phyloP scores from a whole-genome alignment of 2,329 filamentous ascomycete species.

The Aspergillus pseudoterreus region DNA sequence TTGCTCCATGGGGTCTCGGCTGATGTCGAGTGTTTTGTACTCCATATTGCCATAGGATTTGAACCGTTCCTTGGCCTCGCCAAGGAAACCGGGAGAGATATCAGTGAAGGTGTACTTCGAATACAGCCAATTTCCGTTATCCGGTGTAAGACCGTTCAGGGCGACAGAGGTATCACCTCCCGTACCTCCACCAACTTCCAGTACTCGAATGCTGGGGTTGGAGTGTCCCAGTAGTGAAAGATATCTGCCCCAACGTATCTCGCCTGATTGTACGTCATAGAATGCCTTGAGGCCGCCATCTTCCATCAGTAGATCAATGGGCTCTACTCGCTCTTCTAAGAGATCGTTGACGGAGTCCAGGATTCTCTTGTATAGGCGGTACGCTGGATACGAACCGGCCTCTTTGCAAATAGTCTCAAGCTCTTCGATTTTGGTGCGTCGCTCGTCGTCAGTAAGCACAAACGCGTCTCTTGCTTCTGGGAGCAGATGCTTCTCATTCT shows the following conservation, averaged over 20 bases:
- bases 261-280: slow-evolving; percentile 7
- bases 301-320: slow-evolving; percentile 17
- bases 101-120: slow-evolving; percentile 28
- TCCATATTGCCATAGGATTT: slow-evolving; percentile 19
- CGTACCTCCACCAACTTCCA: slow-evolving; percentile 29
- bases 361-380: slow-evolving; percentile 2
- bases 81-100: slow-evolving; percentile 27
- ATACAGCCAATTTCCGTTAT: slow-evolving; percentile 11
- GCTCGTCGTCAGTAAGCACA: slow-evolving; percentile 1
- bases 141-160: slow-evolving; percentile 9
- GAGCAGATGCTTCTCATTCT: not conserved
- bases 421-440: not conserved
- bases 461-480: slow-evolving; percentile 1
- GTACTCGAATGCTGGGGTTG: slow-evolving; percentile 19
- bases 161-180: slow-evolving; percentile 21
- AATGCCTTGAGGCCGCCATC: slow-evolving; percentile 12
- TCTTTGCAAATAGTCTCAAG: not conserved
- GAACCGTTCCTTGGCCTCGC: slow-evolving; percentile 22
- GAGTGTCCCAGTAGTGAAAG: slow-evolving; percentile 16
- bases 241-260: slow-evolving; percentile 8
- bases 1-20: slow-evolving; percentile 24
- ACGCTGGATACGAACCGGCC: not conserved
- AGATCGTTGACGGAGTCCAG: slow-evolving; percentile 7
- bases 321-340: slow-evolving; percentile 11
- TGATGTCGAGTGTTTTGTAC: slow-evolving; percentile 29